Evolutionary conservation across 1,284 basidiomycete species (phyloP).

Genomic region (Kalmanozyma brasiliensis): DNA sequence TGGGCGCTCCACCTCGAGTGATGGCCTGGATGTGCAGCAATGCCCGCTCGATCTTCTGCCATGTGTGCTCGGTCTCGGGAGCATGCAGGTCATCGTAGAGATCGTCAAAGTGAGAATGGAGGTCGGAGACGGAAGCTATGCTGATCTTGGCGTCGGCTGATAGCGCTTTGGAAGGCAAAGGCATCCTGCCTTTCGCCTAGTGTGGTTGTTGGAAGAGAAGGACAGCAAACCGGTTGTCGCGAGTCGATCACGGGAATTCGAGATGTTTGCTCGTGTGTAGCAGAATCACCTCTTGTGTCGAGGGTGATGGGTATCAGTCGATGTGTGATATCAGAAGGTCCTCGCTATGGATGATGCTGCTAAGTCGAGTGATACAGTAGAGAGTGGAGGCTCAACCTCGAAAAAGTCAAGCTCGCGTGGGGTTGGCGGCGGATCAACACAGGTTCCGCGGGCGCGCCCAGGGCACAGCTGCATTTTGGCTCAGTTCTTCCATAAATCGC

Average conservation of each 20-base stretch:
- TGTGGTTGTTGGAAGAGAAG: not conserved
- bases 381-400: not conserved
- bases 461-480: not conserved
- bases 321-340: too few species aligned
- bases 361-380: not conserved
- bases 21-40: conserved; percentile 52
- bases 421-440: conserved; percentile 12
- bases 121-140: conserved; percentile 10
- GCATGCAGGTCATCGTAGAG: conserved; percentile 25
- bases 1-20: conserved; percentile 59
- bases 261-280: too few species aligned
- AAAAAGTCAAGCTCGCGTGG: conserved; percentile 1
- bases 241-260: too few species aligned
- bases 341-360: too few species aligned
- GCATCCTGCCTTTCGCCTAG: conserved; percentile 5
- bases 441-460: too few species aligned
- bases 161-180: conserved; percentile 18
- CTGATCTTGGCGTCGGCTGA: conserved; percentile 24
- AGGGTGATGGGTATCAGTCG: too few species aligned
- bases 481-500: not conserved
- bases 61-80: conserved; percentile 61
- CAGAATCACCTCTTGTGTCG: too few species aligned
- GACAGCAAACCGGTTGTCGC: not conserved
- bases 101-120: conserved; percentile 25
- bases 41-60: conserved; percentile 56